Evolutionary conservation across 2,329 filamentous ascomycete species (phyloP), one percentile per base, ranked within the genome.

Genomic region (Aspergillus sp.): DNA sequence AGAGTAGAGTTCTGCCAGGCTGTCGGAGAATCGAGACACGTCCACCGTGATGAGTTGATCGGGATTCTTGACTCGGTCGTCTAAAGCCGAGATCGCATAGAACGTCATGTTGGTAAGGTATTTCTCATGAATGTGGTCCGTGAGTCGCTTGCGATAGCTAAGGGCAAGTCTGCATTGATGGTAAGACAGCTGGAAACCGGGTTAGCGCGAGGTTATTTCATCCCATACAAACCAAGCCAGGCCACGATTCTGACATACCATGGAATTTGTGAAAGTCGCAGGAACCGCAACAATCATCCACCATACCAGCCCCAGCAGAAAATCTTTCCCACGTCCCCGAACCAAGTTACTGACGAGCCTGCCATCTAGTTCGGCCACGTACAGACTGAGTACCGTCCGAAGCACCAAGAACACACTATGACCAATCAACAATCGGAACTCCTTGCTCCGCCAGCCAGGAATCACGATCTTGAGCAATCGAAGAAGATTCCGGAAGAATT

Each of bases 281-380:
- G 95, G 95, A 16, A 99, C 84, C 26, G 95, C 94, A 65, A 99
- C 95, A 57, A 94, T 75, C 95, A 99, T 99, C 95, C 95, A 99
- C 92, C 94, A 97, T 6, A 96, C 85, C 68, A 99, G 87, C 0
- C 92, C 88, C 67, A 88, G 87, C 68, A 98, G 73, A 67, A 99
- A 99, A 65, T 96, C 92, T 75, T 87, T 91, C 16, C 94, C 95
- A 66, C 89, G 95, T 2, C 95, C 95, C 75, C 92, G 89, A 50
- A 99, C 93, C 57, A 99, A 80, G 64, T 87, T 93, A 78, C 95
- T 96, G 60, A 99, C 95, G 61, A 99, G 86, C 61, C 88, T 88
- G 50, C 95, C 95, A 77, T 99, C 95, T 82, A 99, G 88, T 75
- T 96, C 93, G 2, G 95, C 95, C 22, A 99, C 95, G 76, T 96